phyloP scores from a whole-genome alignment of 768 basidiomycete species.

The Galerina marginata region DNA sequence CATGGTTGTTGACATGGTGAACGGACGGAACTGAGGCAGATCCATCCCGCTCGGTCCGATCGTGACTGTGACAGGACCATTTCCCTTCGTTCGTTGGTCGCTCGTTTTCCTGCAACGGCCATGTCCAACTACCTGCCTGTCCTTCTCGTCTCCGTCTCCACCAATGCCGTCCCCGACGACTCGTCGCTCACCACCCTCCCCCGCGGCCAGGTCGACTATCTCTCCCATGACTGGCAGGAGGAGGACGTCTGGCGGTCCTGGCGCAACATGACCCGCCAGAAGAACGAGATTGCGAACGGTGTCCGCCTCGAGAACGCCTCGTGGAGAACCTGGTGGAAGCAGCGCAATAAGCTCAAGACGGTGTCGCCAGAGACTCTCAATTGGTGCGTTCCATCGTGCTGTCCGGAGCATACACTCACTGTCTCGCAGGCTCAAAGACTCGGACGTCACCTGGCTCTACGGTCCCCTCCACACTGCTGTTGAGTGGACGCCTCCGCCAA shows the following conservation, averaged over 20 bases:
- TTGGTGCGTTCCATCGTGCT: slow-evolving; percentile 64
- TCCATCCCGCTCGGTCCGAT: slow-evolving; percentile 22
- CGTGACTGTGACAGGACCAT: neutral
- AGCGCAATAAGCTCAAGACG: slow-evolving; percentile 94
- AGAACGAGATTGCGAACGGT: slow-evolving; percentile 97
- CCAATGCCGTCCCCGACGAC: slow-evolving; percentile 72
- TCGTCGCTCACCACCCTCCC: slow-evolving; percentile 83
- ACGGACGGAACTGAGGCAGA: slow-evolving; percentile 26
- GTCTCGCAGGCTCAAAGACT: slow-evolving; percentile 90
- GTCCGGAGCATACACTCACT: slow-evolving; percentile 15
- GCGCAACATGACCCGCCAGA: slow-evolving; percentile 97
- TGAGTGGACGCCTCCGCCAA: slow-evolving; percentile 77
- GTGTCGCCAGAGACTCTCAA: slow-evolving; percentile 97
- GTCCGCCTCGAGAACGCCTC: slow-evolving; percentile 95
- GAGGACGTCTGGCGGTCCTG: slow-evolving; percentile 99
- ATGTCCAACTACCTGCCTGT: slow-evolving; percentile 78
- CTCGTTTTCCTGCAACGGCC: slow-evolving; percentile 13
- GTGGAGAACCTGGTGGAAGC: slow-evolving; percentile 99
- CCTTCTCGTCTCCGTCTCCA: slow-evolving; percentile 65
- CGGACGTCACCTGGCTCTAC: slow-evolving; percentile 98
- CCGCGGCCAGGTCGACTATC: slow-evolving; percentile 95
- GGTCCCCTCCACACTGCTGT: slow-evolving; percentile 95
- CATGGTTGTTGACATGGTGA: no score
- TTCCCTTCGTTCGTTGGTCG: neutral
- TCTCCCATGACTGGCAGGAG: slow-evolving; percentile 96